Base-by-base conservation (phyloP, 2,329 filamentous ascomycete genomes). In the Scedosporium aurantiacum region DNA sequence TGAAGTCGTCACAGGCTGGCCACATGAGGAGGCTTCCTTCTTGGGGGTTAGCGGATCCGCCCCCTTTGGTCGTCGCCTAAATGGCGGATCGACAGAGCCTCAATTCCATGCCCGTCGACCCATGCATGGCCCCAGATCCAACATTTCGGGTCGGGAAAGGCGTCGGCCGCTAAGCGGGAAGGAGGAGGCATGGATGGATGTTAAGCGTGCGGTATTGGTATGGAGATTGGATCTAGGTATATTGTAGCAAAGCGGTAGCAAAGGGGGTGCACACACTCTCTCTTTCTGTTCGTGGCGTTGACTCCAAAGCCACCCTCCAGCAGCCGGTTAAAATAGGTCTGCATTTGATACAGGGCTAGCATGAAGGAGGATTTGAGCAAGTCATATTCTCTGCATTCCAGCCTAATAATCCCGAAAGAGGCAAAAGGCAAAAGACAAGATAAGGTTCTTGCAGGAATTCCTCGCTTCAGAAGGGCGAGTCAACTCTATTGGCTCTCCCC, bases 61-160 rank as follows among this genome's bases (percentile, higher is more conserved):
- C 50, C 50, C 23, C 23, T 23, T 7, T 10, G 10, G 18, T 21
- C 18, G 18, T 25, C 18, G 50, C 50, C 50, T 54, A 54, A 54
- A 54, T 54, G 21, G 50, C 50, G 50, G 50, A 54, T 54, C 50
- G 50, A 54, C 50, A 54, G 50, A 54, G 50, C 50, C 50, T 54
- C 50, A 54, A 25, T 23, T 23, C 23, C 27, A 21, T 47, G 18
- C 50, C 50, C 50, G 12, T 12, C 12, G 10, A 27, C 50, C 23
- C 21, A 54, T 54, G 23, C 6, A 54, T 47, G 21, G 16, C 43
- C 50, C 50, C 50, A 54, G 50, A 23, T 54, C 50, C 50, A 54
- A 54, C 21, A 54, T 54, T 54, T 54, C 50, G 50, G 50, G 50
- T 54, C 50, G 50, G 50, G 50, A 54, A 16, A 54, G 50, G 50